phyloP scores from a whole-genome alignment of 1,139 yeast genomes.

The Blastobotrys elegans region DNA sequence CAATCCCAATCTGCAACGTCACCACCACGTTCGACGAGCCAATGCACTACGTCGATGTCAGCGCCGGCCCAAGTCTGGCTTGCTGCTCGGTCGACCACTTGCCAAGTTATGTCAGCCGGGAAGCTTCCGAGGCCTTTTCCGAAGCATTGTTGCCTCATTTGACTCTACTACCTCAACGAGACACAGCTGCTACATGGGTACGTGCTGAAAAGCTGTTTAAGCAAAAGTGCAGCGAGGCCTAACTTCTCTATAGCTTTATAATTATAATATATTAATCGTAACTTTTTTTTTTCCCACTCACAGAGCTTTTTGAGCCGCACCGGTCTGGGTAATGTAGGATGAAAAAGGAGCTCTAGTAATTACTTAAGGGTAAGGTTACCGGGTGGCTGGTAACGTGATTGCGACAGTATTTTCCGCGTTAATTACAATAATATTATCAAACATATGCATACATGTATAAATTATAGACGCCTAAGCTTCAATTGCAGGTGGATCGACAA shows the following conservation, averaged over 20 bases:
- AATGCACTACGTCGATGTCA: slow-evolving; percentile 74
- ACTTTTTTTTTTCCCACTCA: no score
- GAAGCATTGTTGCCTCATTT: slow-evolving; percentile 83
- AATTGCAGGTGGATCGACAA: not conserved
- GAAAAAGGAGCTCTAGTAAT: no score
- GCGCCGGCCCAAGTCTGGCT: slow-evolving; percentile 68
- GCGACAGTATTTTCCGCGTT: no score
- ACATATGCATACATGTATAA: not conserved
- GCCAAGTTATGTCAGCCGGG: slow-evolving; percentile 94
- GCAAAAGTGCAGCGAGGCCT: slow-evolving; percentile 56
- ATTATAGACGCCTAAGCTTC: not conserved
- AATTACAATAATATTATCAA: no score
- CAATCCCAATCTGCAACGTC: slow-evolving; percentile 84
- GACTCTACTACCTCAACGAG: slow-evolving; percentile 74
- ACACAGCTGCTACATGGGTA: slow-evolving; percentile 83
- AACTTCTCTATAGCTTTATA: not conserved
- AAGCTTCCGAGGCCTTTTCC: slow-evolving; percentile 88
- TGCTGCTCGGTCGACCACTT: slow-evolving; percentile 96
- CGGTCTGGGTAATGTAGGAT: no score
- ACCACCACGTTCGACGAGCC: slow-evolving; percentile 91
- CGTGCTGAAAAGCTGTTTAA: slow-evolving; percentile 80
- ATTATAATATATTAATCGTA: no score
- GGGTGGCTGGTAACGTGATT: no score
- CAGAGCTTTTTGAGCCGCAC: no score
- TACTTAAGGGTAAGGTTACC: no score